Conservation (phyloP, 2,329 filamentous ascomycete genomes). For the Colletotrichum melonis region DNA sequence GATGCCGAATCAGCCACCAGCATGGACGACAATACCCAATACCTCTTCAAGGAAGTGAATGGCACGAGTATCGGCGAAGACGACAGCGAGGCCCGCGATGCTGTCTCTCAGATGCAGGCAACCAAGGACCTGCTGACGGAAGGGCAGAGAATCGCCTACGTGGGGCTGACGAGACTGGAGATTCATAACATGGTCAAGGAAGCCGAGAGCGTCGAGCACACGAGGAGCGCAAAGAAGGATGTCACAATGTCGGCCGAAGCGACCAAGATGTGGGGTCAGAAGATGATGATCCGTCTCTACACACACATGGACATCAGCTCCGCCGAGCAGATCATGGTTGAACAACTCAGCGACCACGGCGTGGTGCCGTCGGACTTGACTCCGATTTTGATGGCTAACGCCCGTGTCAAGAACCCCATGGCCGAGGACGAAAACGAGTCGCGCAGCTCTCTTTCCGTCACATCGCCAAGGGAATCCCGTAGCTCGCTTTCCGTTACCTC, state of each 20-base stretch:
- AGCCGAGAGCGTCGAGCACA: slow-evolving; percentile 68
- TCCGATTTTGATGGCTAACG: slow-evolving; percentile 88
- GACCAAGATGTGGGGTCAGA: slow-evolving; percentile 96
- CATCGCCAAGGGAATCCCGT: slow-evolving; percentile 16
- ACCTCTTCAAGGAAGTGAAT: slow-evolving; percentile 84
- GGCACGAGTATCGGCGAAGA: slow-evolving; percentile 71
- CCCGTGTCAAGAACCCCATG: slow-evolving; percentile 92
- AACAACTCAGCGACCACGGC: slow-evolving; percentile 93
- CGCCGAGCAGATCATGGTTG: slow-evolving; percentile 97
- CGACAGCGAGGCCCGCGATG: slow-evolving; percentile 87
- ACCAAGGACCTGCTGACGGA: slow-evolving; percentile 97
- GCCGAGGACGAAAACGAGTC: slow-evolving; percentile 59
- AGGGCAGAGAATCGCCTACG: slow-evolving; percentile 95
- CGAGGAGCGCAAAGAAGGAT: slow-evolving; percentile 78
- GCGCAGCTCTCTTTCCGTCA: slow-evolving; percentile 9
- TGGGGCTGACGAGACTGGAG: slow-evolving; percentile 86
- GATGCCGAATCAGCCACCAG: slow-evolving; percentile 94
- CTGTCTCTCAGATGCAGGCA: slow-evolving; percentile 90
- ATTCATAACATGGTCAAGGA: slow-evolving; percentile 82
- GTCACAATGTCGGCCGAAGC: slow-evolving; percentile 77
- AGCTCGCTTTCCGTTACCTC: slow-evolving; percentile 20
- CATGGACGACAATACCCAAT: slow-evolving; percentile 96
- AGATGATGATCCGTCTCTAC: slow-evolving; percentile 97
- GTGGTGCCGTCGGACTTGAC: slow-evolving; percentile 87
- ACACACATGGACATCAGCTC: slow-evolving; percentile 95